Evolutionary conservation across 1,284 basidiomycete species (phyloP), one percentile per base, ranked within the genome.

Genomic region (Ceratobasidium sp.): DNA sequence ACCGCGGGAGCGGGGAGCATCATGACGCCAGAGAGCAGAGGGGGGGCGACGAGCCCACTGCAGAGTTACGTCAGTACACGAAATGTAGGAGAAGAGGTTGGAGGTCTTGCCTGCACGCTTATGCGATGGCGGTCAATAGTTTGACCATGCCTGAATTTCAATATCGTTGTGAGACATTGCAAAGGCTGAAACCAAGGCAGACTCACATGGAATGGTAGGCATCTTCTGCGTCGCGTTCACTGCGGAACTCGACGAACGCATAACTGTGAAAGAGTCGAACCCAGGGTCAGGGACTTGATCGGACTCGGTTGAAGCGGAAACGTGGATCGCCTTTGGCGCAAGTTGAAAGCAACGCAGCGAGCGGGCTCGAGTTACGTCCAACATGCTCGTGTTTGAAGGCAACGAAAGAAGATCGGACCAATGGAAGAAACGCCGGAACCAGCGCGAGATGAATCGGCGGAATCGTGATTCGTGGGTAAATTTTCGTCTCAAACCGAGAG

Each of bases 11-110:
- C 84, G 81, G 68, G 80, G 85, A 80, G 85, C 85, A 76, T 95
- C 93, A 80, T 91, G 91, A 78, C 94, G 91, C 94, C 94, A 96
- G 40, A 94, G 91, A 13, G 93, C 90, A 56, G 93, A 95, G 4
- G 94, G 94, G 61, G 95, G 94, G 80, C 93, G 94, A 84, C 95
- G 95, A 75, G 95, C 95, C 95, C 95, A 96, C 92, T 96, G 81
- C 0, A 78, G 57, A 70, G 61, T 29, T 29, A 15, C 15, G 17
- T 29, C 25, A 69, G 56, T 32, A 52, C 22, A 11, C n/a, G 71
- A 46, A 56, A 68, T 40, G 75, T 56, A 64, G 54, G 74, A 15
- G 61, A 44, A 40, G 37, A 40, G 37, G 37, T 40, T 11, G 56
- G 19, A 9, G 70, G 15, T 81, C 87, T 68, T 78, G 91, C 92